A percentile compares a stretch with the other conserved stretches of the same genome.
These are phyloP conservation scores for Rutstroemia sp. DNA, from an alignment of 2,329 filamentous ascomycete genomes.

Conservation along the genomic window DNA sequence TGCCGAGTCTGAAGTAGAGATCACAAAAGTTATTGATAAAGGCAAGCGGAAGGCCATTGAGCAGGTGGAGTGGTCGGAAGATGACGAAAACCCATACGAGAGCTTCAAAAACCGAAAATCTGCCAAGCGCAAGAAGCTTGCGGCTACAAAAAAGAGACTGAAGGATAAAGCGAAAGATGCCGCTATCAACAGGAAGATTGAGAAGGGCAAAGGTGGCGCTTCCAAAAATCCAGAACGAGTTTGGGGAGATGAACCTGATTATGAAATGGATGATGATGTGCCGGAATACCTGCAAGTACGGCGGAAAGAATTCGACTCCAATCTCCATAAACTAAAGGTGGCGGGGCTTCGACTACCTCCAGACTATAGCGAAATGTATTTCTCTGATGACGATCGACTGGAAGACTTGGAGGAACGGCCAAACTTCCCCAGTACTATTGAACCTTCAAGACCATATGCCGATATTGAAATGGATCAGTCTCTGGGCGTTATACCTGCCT, in stretches of 20 bases:
- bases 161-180: slow-evolving; percentile 39
- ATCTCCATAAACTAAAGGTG: slow-evolving; percentile 51
- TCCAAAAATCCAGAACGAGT: slow-evolving; percentile 17
- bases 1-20: slow-evolving; percentile 18
- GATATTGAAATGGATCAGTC: slow-evolving; percentile 72
- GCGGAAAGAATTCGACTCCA: slow-evolving; percentile 60
- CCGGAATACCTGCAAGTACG: slow-evolving; percentile 68
- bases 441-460: slow-evolving; percentile 61
- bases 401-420: slow-evolving; percentile 63
- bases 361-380: slow-evolving; percentile 64
- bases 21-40: slow-evolving; percentile 12
- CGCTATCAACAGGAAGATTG: slow-evolving; percentile 16
- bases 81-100: slow-evolving; percentile 45
- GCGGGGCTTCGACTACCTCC: slow-evolving; percentile 72
- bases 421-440: slow-evolving; percentile 51
- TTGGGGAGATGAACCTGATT: slow-evolving; percentile 26
- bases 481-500: slow-evolving; percentile 73
- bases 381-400: slow-evolving; percentile 61
- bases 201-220: slow-evolving; percentile 19
- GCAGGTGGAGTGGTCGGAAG: slow-evolving; percentile 44
- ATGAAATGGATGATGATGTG: slow-evolving; percentile 34
- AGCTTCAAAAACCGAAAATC: slow-evolving; percentile 55
- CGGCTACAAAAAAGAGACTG: slow-evolving; percentile 38
- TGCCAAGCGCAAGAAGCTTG: slow-evolving; percentile 43
- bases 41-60: slow-evolving; percentile 22